Percentiles rank a stretch among this genome's conserved stretches.
Evolutionary conservation across 139 green algal species (phyloP).

Genomic region (Diplosphaera chodatii): DNA sequence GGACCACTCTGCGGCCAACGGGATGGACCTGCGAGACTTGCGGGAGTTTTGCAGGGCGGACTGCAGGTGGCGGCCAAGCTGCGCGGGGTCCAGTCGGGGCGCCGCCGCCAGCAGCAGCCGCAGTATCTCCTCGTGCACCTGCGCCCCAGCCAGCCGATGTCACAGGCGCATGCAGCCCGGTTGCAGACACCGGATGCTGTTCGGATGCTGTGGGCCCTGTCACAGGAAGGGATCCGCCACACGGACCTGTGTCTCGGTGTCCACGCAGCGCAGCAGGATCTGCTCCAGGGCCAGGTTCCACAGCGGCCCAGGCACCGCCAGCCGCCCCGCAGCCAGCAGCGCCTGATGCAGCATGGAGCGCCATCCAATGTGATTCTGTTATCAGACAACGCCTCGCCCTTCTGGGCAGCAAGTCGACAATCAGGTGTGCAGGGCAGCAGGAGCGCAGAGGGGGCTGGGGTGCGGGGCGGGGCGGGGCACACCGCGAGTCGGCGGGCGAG

Average conservation of each 20-base stretch:
- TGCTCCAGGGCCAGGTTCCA: conserved; percentile 56
- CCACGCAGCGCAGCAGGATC: conserved; percentile 48
- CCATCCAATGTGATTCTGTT: neutral
- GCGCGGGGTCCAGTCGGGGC: conserved; percentile 20
- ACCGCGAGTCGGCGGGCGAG: conserved; percentile 32
- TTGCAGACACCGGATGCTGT: too few relatives aligned
- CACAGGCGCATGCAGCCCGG: too few relatives aligned
- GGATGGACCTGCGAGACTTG: neutral
- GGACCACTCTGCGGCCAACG: too few relatives aligned
- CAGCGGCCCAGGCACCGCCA: conserved; percentile 24
- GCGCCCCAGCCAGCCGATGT: neutral
- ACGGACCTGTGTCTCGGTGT: conserved; percentile 50
- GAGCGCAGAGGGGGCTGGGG: too few relatives aligned
- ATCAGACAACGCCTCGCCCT: too few relatives aligned
- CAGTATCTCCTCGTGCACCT: conserved; percentile 72
- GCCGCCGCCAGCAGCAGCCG: conserved; percentile 55
- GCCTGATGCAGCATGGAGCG: conserved; percentile 4
- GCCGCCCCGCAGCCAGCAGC: conserved; percentile 22
- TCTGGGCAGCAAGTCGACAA: too few relatives aligned
- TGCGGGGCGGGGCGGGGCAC: too few relatives aligned
- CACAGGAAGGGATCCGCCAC: too few relatives aligned
- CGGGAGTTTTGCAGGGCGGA: conserved; percentile 29
- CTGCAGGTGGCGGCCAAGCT: conserved; percentile 43
- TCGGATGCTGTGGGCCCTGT: too few relatives aligned
- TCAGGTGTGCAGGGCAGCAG: too few relatives aligned